These are phyloP conservation scores for Septoria petroselini DNA, from an alignment of 2,329 filamentous ascomycete genomes.

Conservation along the genomic window DNA sequence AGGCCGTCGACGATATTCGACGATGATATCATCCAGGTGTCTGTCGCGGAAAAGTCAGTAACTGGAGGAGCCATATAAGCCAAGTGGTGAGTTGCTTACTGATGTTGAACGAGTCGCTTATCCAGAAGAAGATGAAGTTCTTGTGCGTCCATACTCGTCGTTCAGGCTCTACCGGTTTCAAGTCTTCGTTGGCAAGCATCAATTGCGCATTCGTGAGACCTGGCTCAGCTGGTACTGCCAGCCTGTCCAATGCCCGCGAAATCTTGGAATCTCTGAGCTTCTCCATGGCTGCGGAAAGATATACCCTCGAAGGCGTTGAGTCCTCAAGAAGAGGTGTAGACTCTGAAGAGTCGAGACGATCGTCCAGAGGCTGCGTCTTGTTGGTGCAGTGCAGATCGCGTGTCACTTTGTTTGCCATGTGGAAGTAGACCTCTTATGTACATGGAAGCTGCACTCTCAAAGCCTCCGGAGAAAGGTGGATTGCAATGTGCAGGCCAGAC, in stretches of 20 bases:
- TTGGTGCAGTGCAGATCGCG: slow-evolving; percentile 1
- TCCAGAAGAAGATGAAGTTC: slow-evolving; percentile 84
- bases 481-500: slow-evolving; percentile 11
- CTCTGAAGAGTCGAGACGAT: slow-evolving; percentile 4
- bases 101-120: slow-evolving; percentile 82
- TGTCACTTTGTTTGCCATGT: slow-evolving; percentile 1
- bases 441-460: slow-evolving; percentile 1
- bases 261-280: slow-evolving; percentile 41
- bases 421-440: slow-evolving; percentile 10
- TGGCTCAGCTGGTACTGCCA: slow-evolving; percentile 71
- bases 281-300: slow-evolving; percentile 39
- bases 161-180: slow-evolving; percentile 65
- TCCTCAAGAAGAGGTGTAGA: slow-evolving; percentile 16
- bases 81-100: slow-evolving; percentile 4
- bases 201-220: slow-evolving; percentile 75
- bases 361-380: neutral
- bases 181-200: slow-evolving; percentile 73
- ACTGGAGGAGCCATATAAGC: slow-evolving; percentile 12
- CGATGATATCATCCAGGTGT: slow-evolving; percentile 72
- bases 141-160: slow-evolving; percentile 79
- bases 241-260: slow-evolving; percentile 50
- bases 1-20: slow-evolving; percentile 73
- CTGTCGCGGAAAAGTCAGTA: neutral
- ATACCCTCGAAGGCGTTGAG: neutral
- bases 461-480: neutral